These are phyloP conservation scores for Amanita inopinata DNA, from an alignment of 768 basidiomycete species.

Conservation along the genomic window DNA sequence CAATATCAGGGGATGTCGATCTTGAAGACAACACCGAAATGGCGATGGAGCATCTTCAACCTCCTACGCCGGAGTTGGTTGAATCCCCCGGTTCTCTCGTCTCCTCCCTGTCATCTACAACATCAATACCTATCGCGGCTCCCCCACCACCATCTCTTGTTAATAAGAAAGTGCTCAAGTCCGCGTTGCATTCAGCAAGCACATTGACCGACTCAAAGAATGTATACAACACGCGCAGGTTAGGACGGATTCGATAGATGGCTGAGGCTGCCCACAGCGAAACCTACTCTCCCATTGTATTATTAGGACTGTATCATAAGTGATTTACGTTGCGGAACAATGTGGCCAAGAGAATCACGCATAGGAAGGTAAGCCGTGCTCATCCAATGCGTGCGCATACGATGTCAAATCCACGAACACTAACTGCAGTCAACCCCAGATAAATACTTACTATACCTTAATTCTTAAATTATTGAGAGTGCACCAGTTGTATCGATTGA, in stretches of 20 bases:
- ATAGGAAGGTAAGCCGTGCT: no score
- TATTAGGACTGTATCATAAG: neutral
- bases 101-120: slow-evolving; percentile 29
- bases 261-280: no score
- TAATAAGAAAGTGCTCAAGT: neutral
- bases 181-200: neutral
- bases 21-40: slow-evolving; percentile 19
- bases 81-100: slow-evolving; percentile 29
- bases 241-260: slow-evolving; percentile 6
- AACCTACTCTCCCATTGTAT: neutral
- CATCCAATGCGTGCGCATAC: no score
- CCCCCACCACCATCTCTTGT: neutral
- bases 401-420: no score
- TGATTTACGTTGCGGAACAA: neutral
- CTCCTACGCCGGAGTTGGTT: slow-evolving; percentile 7
- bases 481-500: no score
- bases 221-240: slow-evolving; percentile 2
- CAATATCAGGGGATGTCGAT: slow-evolving; percentile 9
- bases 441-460: no score
- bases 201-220: slow-evolving; percentile 3
- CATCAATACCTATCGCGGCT: slow-evolving; percentile 14
- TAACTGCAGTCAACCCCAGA: no score
- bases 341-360: no score
- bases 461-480: no score
- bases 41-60: slow-evolving; percentile 2